Evolutionary conservation across 352 stramenopile species (phyloP).

Genomic region (Phytophthora cryptogea): DNA sequence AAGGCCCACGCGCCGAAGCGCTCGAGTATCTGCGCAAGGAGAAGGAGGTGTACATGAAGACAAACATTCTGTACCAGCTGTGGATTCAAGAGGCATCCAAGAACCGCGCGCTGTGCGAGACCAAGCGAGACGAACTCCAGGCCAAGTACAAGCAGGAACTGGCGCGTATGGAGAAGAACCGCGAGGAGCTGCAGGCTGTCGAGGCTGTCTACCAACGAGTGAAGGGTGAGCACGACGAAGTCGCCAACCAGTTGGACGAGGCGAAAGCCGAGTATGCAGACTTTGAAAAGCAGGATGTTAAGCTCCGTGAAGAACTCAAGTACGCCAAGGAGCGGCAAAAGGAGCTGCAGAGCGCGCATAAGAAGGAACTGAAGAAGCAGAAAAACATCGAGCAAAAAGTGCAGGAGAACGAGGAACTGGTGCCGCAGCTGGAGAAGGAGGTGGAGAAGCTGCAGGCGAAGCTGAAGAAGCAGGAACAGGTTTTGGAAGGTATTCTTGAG

Average conservation of each 20-base stretch:
- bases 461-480: conserved; percentile 85
- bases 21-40: conserved; percentile 95
- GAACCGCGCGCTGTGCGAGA: conserved; percentile 75
- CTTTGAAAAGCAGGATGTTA: conserved; percentile 98
- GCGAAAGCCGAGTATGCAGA: conserved; percentile 94
- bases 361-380: conserved; percentile 93
- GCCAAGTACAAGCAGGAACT: conserved; percentile 75
- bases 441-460: conserved; percentile 72
- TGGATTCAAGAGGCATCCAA: conserved; percentile 83
- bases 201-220: conserved; percentile 80
- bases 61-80: conserved; percentile 97
- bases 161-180: conserved; percentile 81
- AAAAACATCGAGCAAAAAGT: conserved; percentile 82
- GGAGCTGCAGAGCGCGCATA: conserved; percentile 90
- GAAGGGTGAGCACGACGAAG: conserved; percentile 84
- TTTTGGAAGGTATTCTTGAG: conserved; percentile 86
- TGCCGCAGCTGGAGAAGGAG: conserved; percentile 89
- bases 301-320: conserved; percentile 97
- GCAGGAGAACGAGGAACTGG: conserved; percentile 85
- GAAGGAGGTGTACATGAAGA: conserved; percentile 95
- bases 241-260: conserved; percentile 86
- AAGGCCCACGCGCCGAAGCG: conserved; percentile 94
- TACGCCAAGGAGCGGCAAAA: conserved; percentile 93
- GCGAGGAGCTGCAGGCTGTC: conserved; percentile 81
- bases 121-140: conserved; percentile 66